Evolutionary conservation across 2,329 filamentous ascomycete species (phyloP), one percentile per base, ranked within the genome.

Genomic region (Diaporthe ilicicola): DNA sequence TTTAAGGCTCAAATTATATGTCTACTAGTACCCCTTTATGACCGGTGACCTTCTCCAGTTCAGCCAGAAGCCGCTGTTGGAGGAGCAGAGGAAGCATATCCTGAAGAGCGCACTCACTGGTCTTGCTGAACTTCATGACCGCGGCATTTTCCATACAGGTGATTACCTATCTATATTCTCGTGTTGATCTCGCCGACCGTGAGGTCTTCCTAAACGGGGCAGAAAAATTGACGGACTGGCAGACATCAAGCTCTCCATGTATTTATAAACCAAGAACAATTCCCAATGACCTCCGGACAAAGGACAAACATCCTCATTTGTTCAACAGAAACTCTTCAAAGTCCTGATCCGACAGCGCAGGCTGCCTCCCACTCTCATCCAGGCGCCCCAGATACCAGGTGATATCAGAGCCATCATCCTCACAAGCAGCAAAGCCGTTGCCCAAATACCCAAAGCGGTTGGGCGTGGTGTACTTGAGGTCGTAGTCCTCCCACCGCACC

Each of bases 81-180:
- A 54, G 0, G 54, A 66, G 24, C 66, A 62, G 15, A 66, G 69
- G 48, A 73, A 17, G 34, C 12, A 17, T 10, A 73, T 74, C 4
- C 55, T 75, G 0, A 62, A 13, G n/a, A 46, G 53, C 3, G 70
- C 68, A 22, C 69, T 74, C 1, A n/a, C 8, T 19, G 79, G 80
- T 0, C 73, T 81, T 9, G 77, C 73, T 51, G 76, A 79, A 71
- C 75, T 82, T 42, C 79, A 81, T 72, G 76, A 78, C 32, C 74
- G 73, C 59, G 66, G 76, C 13, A 79, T 82, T 46, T 53, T 80
- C 12, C 78, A 82, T 69, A 80, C 75, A 37, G 77, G 79, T 74
- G 73, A 73, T 74, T 65, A 7, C 15, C 34, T 24, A n/a, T n/a
- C n/a, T n/a, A 19, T 17, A 1, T 6, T 27, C 27, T 12, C 0